Base-by-base conservation (phyloP, 2,329 filamentous ascomycete species). In the Cordyceps sp. region DNA sequence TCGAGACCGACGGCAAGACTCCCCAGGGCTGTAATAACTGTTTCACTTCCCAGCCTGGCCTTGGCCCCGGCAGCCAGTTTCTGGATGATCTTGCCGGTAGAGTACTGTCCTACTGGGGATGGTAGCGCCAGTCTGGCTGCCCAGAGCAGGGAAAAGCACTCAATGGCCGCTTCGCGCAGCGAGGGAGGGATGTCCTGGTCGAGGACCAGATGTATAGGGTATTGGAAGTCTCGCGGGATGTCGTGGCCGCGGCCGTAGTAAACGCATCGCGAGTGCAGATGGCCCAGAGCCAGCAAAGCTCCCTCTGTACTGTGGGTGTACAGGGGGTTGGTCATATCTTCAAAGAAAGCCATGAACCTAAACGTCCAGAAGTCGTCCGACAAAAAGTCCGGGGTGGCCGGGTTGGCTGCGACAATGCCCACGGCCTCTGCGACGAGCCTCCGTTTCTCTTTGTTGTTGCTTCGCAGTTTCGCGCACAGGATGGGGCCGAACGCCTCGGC, bases 41-140 rank as follows among this genome's bases (percentile, higher is more conserved):
- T 75, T 45, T 92, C 86, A 35, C 82, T 81, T 8, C 84, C 80
- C 35, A 79, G 74, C 48, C 85, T 90, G 9, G 82, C 74, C 48
- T 85, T 90, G 9, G 82, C 78, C 37, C 78, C 70, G 1, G 65
- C 59, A 6, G 70, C 62, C 0, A 94, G 58, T 6, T 72, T 68
- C 14, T 76, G 64, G 17, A 76, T 61, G 12, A 85, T 58, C 2
- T 62, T 51, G 19, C 50, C 52, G 4, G 56, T 43, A 19, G 49
- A 41, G 5, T 46, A 41, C 6, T 43, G 37, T 2, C 50, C 50
- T 2, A 53, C 43, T 20, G 21, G 35, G 19, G 40, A 37, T 41
- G 53, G 48, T n/a, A 57, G 25, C 12, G 46, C 55, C 8, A 67
- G 45, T 2, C 56, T 54, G 0, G 59, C 61, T 4, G 56, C 53